These are phyloP conservation scores for Barbatosphaeria neglecta DNA, from an alignment of 495 filamentous ascomycete species.

Conservation along the genomic window DNA sequence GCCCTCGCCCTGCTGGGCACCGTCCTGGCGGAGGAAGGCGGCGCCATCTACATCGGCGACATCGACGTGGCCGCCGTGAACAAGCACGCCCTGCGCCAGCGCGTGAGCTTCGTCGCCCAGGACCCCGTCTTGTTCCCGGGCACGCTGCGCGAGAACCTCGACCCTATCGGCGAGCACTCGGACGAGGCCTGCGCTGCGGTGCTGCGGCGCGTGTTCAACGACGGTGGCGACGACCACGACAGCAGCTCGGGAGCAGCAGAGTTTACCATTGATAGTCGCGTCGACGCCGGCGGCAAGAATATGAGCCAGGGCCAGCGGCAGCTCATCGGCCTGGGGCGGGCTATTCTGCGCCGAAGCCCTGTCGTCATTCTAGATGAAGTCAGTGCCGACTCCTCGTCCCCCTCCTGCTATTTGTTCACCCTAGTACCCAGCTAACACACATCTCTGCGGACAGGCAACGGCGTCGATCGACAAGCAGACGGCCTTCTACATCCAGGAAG, in stretches of 20 bases:
- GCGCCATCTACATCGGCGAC: slow-evolving; percentile 42
- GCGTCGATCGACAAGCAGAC: slow-evolving; percentile 73
- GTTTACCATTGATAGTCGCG: slow-evolving; percentile 32
- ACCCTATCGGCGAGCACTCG: slow-evolving; percentile 34
- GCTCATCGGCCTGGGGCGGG: slow-evolving; percentile 46
- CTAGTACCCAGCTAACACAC: not conserved
- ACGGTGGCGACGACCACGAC: slow-evolving; percentile 6
- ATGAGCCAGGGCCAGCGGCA: slow-evolving; percentile 52
- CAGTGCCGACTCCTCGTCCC: not conserved
- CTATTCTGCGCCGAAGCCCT: slow-evolving; percentile 45
- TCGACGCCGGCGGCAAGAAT: slow-evolving; percentile 47
- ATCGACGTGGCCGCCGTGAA: slow-evolving; percentile 39
- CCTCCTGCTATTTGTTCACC: not conserved
- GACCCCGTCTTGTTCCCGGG: slow-evolving; percentile 50
- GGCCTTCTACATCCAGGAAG: slow-evolving; percentile 62
- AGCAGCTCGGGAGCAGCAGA: no score
- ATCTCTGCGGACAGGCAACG: slow-evolving; percentile 39
- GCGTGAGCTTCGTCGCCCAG: slow-evolving; percentile 50
- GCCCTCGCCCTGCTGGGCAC: slow-evolving; percentile 44
- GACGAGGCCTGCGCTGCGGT: slow-evolving; percentile 36
- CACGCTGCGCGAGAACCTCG: slow-evolving; percentile 43
- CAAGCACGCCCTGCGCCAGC: slow-evolving; percentile 40
- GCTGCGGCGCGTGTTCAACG: slow-evolving; percentile 29
- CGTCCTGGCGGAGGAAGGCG: slow-evolving; percentile 37
- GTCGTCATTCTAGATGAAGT: slow-evolving; percentile 58